phyloP scores from a whole-genome alignment of 2,329 filamentous ascomycete species.

The Drechmeria coniospora region DNA sequence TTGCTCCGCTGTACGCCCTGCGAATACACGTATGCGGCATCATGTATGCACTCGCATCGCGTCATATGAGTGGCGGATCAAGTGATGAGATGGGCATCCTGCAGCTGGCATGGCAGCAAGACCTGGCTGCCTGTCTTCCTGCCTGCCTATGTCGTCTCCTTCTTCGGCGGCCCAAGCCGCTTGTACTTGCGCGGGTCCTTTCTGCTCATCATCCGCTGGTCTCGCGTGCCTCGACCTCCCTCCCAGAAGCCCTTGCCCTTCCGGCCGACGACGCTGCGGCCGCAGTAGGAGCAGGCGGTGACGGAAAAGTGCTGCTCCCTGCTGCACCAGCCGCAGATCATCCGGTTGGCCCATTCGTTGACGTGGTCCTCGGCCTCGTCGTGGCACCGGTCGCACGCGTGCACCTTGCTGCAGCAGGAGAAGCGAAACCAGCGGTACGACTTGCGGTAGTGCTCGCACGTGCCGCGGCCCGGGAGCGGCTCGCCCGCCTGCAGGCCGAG shows the following conservation, averaged over 20 bases:
- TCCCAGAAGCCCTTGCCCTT: slow-evolving; percentile 69
- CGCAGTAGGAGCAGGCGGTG: slow-evolving; percentile 62
- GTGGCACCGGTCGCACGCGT: slow-evolving; percentile 59
- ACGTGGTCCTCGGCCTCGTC: slow-evolving; percentile 55
- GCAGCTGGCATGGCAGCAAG: too few relatives aligned
- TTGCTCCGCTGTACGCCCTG: too few relatives aligned
- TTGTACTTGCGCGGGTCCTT: slow-evolving; percentile 65
- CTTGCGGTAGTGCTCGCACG: slow-evolving; percentile 42
- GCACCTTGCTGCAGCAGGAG: slow-evolving; percentile 42
- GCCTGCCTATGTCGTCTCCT: too few relatives aligned
- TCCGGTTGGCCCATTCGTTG: slow-evolving; percentile 69
- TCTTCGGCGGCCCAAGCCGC: slow-evolving; percentile 36
- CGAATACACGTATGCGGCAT: too few relatives aligned
- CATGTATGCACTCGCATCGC: too few relatives aligned
- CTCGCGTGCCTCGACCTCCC: slow-evolving; percentile 68
- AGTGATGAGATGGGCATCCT: too few relatives aligned
- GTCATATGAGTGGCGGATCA: too few relatives aligned
- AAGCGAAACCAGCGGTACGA: slow-evolving; percentile 52
- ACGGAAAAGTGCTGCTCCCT: slow-evolving; percentile 67
- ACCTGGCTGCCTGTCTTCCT: too few relatives aligned
- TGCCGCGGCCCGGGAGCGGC: slow-evolving; percentile 34
- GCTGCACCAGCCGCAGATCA: slow-evolving; percentile 70
- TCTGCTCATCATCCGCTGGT: slow-evolving; percentile 53
- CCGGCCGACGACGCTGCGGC: slow-evolving; percentile 49
- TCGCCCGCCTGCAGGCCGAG: slow-evolving; percentile 42